A percentile compares a stretch with the other conserved stretches of the same genome.
Evolutionary conservation across 2,329 filamentous ascomycete genomes (phyloP).

Genomic region (Aquanectria penicillioides): DNA sequence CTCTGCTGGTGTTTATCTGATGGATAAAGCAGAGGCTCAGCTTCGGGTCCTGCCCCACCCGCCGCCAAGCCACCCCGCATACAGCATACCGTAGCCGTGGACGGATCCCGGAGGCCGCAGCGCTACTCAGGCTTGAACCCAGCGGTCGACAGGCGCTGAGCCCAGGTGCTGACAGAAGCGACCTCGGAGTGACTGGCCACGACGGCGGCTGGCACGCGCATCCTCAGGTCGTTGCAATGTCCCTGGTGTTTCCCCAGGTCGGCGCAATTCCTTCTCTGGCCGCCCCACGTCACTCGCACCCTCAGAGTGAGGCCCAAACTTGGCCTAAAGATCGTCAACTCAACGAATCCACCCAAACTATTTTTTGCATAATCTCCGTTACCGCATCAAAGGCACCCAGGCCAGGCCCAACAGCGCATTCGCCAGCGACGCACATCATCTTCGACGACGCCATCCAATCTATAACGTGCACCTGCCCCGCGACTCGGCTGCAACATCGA

Average conservation of each 20-base stretch:
- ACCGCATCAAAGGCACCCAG: neutral
- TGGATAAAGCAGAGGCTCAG: slow-evolving; percentile 17
- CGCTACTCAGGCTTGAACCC: too few relatives aligned
- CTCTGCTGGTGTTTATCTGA: neutral
- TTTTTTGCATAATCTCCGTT: slow-evolving; percentile 2
- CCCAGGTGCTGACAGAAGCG: slow-evolving; percentile 12
- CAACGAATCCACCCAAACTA: slow-evolving; percentile 11
- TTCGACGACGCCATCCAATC: too few relatives aligned
- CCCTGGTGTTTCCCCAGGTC: slow-evolving; percentile 6
- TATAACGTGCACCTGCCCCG: too few relatives aligned
- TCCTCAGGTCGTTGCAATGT: neutral
- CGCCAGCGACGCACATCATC: neutral
- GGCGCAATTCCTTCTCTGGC: slow-evolving; percentile 5
- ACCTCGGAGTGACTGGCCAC: slow-evolving; percentile 8
- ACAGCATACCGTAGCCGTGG: too few relatives aligned
- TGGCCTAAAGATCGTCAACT: slow-evolving; percentile 30
- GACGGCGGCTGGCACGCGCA: neutral
- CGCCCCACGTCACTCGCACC: slow-evolving; percentile 7
- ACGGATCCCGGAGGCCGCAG: slow-evolving; percentile 20
- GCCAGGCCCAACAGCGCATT: slow-evolving; percentile 1
- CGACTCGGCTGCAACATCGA: neutral
- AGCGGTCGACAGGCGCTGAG: too few relatives aligned
- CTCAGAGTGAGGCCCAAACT: slow-evolving; percentile 10
- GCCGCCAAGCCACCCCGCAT: slow-evolving; percentile 40
- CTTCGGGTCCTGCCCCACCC: slow-evolving; percentile 32